These are phyloP conservation scores for Sarocladium oryzae DNA, from an alignment of 2,329 filamentous ascomycete species.

Conservation along the genomic window DNA sequence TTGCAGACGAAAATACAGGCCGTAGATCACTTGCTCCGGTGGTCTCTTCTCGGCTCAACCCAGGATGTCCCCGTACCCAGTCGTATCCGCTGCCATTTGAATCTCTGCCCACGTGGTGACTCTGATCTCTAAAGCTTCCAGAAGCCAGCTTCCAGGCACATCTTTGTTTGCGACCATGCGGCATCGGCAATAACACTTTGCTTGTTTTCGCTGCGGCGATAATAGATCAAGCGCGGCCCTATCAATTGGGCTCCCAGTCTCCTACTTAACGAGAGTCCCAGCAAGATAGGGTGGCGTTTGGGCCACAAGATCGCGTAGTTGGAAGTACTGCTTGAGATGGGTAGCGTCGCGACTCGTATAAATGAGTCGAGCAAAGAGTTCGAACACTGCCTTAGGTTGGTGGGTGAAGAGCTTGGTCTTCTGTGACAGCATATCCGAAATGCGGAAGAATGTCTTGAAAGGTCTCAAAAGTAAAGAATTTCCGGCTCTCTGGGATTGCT, in stretches of 20 bases:
- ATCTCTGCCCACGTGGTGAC: conserved; percentile 24
- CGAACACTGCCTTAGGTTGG: conserved; percentile 41
- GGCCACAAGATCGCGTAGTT: conserved; percentile 57
- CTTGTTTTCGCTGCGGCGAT: conserved; percentile 8
- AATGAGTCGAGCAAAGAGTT: conserved; percentile 56
- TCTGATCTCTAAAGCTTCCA: conserved; percentile 17
- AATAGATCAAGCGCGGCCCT: conserved; percentile 18
- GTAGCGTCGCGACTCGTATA: conserved; percentile 48
- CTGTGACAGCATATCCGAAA: conserved; percentile 52
- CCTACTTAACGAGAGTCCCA: conserved; percentile 23
- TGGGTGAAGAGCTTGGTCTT: conserved; percentile 26
- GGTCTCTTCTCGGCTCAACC: no score
- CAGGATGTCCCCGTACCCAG: not conserved
- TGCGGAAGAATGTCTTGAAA: conserved; percentile 51
- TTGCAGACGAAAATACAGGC: no score
- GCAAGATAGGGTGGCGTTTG: conserved; percentile 44
- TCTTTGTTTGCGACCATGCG: conserved; percentile 16
- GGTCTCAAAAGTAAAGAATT: conserved; percentile 12
- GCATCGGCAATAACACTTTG: conserved; percentile 27
- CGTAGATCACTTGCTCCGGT: no score
- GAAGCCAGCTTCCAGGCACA: not conserved
- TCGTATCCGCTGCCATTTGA: conserved; percentile 14
- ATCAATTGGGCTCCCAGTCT: conserved; percentile 20
- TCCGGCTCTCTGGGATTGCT: not conserved
- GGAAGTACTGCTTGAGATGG: conserved; percentile 50